Evolutionary conservation across 805 yeast genomes (phyloP), one percentile per base, ranked within the genome.

Genomic region (Candida pseudoglaebosa): DNA sequence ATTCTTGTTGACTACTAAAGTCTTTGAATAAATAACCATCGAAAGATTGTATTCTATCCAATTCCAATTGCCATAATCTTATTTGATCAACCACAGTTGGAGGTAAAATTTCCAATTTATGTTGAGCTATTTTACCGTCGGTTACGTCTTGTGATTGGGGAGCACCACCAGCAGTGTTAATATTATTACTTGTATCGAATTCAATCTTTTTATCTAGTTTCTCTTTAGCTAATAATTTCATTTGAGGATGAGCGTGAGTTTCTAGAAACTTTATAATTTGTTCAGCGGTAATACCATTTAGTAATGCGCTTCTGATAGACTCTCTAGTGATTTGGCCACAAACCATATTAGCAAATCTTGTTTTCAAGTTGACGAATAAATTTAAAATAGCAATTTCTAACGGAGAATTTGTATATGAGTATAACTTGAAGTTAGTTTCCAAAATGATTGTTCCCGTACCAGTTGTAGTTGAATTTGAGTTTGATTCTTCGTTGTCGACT

Each of bases 61-160:
- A 63, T 57, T 93, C 99, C 43, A 93, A 69, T 65, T 93, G 98
- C 99, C 99, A 93, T 38, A 93, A 70, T 56, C 81, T 82, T 50
- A 93, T 86, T 59, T 93, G 99, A 61, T 93, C 99, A 1, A 87
- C 85, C n/a, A 93, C 95, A 0, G 96, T 93, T 0, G 98, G 96
- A 3, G 98, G 98, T 4, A 85, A 58, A 9, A 93, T 67, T 53
- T 82, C 81, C 42, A 80, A 51, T 45, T 74, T 56, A 47, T 79
- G 75, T 45, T 73, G 73, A 5, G 72, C 62, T 10, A 65, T 66
- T 16, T 46, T 28, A 3, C 50, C 54, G 2, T 49, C 40, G 7
- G 45, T 49, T 2, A 45, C 42, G 1, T 56, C 30, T 29, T 61
- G 58, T 5, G 60, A 52, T 44, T 61, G 68, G 1, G 67, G 67